Evolutionary conservation across 345 rosid genomes (phyloP).

Genomic region (Kandelia obovata): DNA sequence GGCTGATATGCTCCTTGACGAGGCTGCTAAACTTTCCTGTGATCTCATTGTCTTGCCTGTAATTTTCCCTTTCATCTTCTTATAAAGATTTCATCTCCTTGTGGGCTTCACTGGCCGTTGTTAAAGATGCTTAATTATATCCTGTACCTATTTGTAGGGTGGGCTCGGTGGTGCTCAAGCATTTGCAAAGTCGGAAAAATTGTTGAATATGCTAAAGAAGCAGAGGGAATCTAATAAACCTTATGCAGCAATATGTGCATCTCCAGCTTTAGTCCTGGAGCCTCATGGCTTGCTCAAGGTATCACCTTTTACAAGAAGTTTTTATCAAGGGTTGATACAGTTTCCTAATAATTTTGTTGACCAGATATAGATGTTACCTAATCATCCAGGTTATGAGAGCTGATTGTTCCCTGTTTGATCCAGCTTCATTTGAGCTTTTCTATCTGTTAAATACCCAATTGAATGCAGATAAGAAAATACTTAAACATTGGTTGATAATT

Average conservation of each 20-base stretch:
- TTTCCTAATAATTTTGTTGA: neutral
- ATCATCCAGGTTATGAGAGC: neutral
- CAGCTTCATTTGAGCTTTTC: too few species aligned
- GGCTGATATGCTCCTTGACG: slow-evolving; percentile 83
- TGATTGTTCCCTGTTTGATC: neutral
- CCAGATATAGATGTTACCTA: too few species aligned
- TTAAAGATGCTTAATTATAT: neutral
- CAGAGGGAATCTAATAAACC: slow-evolving; percentile 72
- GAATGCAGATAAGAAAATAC: too few species aligned
- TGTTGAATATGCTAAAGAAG: slow-evolving; percentile 73
- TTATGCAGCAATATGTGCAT: slow-evolving; percentile 94
- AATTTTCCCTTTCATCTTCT: slow-evolving; percentile 17
- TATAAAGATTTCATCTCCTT: neutral
- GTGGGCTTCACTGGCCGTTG: neutral
- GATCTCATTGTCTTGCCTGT: slow-evolving; percentile 91
- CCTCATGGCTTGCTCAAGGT: slow-evolving; percentile 93
- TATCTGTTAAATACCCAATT: too few species aligned
- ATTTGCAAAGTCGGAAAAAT: slow-evolving; percentile 69
- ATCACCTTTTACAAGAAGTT: slow-evolving; percentile 5
- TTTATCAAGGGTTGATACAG: neutral
- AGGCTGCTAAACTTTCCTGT: slow-evolving; percentile 72
- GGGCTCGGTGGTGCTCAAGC: slow-evolving; percentile 96
- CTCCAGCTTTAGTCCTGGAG: slow-evolving; percentile 89
- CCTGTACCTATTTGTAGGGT: slow-evolving; percentile 44
- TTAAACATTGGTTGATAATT: too few species aligned